Percentiles rank a stretch among this genome's conserved stretches.
Conservation (phyloP, 2,329 filamentous ascomycete species). For the Talaromyces sp. region DNA sequence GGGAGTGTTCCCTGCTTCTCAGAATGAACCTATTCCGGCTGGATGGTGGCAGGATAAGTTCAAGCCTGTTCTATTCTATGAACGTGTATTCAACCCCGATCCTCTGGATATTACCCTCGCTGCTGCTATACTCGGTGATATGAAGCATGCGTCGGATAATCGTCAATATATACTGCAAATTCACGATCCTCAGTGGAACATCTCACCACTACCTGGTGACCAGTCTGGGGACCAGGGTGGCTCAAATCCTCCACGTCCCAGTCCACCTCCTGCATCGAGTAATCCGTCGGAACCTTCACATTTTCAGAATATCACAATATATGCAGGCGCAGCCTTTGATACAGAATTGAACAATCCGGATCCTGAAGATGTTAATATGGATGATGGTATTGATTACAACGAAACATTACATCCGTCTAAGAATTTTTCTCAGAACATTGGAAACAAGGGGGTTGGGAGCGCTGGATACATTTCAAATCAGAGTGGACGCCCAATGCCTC, state of each 20-base stretch:
- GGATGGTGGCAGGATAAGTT: conserved; percentile 26
- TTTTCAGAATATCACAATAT: not conserved
- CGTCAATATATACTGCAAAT: not conserved
- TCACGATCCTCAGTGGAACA: not conserved
- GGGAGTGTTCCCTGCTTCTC: conserved; percentile 22
- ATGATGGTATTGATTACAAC: not conserved
- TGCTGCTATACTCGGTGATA: conserved; percentile 18
- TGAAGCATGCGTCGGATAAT: not conserved
- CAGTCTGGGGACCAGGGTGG: not conserved
- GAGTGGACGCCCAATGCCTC: not conserved
- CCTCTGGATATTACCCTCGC: conserved; percentile 10
- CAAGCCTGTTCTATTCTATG: conserved; percentile 37
- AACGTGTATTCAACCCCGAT: conserved; percentile 32
- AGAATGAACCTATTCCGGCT: conserved; percentile 28
- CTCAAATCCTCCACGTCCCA: not conserved
- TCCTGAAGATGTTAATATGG: not conserved
- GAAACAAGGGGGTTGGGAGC: not conserved
- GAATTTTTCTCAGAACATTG: not conserved
- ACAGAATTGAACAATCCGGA: not conserved
- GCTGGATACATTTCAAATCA: not conserved
- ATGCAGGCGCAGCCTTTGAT: not conserved
- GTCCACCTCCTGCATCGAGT: not conserved
- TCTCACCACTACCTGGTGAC: not conserved
- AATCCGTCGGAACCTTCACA: not conserved
- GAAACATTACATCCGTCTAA: not conserved